A percentile compares a stretch with the other conserved stretches of the same genome.
phyloP scores from a whole-genome alignment of 208 protist species.

The Leishmania lainsoni region DNA sequence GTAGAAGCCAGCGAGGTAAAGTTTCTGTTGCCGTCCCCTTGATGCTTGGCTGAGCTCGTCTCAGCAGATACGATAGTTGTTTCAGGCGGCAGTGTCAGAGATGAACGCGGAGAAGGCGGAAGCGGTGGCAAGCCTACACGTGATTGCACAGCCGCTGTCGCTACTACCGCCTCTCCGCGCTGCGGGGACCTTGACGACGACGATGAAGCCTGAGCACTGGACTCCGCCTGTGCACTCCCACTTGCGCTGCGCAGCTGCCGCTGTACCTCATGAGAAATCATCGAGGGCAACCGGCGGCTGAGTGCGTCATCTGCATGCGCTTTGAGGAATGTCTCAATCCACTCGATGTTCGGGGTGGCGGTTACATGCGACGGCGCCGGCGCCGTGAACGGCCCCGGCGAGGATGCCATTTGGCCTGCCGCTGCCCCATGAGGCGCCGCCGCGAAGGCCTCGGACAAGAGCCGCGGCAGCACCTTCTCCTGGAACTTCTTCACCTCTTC shows the following conservation, averaged over 20 bases:
- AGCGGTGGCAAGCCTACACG: conserved; percentile 11
- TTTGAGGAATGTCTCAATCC: conserved; percentile 37
- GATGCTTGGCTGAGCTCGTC: not conserved
- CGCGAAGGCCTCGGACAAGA: conserved; percentile 9
- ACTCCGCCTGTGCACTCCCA: not conserved
- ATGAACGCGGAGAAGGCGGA: not conserved
- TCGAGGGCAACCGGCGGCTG: conserved; percentile 8
- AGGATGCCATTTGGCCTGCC: not conserved
- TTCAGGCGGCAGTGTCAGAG: not conserved
- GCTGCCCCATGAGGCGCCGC: not conserved
- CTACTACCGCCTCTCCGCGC: not conserved
- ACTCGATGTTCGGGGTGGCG: conserved; percentile 15
- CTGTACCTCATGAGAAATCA: conserved; percentile 38
- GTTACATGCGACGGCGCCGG: not conserved
- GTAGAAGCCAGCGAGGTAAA: not conserved
- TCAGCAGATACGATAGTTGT: not conserved
- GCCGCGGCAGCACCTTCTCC: conserved; percentile 26
- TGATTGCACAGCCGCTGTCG: not conserved
- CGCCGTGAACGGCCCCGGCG: not conserved
- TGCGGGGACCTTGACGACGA: not conserved
- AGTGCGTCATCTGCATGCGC: conserved; percentile 34
- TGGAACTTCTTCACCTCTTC: conserved; percentile 40
- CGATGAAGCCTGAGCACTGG: not conserved
- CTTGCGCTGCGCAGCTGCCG: conserved; percentile 22
- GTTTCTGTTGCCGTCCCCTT: not conserved